A percentile compares a stretch with the other conserved stretches of the same genome.
Evolutionary conservation across 805 yeast genomes (phyloP).

Genomic region (Yarrowia osloensis): DNA sequence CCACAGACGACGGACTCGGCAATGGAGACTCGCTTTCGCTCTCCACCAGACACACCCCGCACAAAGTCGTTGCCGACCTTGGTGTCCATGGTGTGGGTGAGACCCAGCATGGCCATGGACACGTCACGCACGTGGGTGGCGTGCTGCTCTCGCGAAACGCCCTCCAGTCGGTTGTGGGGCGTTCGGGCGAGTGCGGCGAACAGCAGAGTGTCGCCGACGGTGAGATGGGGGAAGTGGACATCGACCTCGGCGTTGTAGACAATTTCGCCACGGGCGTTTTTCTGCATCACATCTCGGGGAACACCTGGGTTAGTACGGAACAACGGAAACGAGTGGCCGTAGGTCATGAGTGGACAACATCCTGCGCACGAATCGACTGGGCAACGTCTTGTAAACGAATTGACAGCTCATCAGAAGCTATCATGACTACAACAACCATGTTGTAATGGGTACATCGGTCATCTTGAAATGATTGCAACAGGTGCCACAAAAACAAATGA

Average conservation of each 20-base stretch:
- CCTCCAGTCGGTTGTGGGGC: constrained; percentile 4
- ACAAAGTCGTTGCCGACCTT: constrained; percentile 10
- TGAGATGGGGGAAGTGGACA: constrained; percentile 3
- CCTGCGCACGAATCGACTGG: too few species aligned
- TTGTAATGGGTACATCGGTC: too few species aligned
- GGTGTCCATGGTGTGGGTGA: constrained; percentile 14
- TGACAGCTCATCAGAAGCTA: too few species aligned
- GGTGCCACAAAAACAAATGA: too few species aligned
- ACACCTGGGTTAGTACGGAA: neutral
- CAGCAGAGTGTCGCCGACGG: neutral
- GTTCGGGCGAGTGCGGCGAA: neutral
- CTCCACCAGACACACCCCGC: constrained; percentile 4
- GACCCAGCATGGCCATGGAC: constrained; percentile 12
- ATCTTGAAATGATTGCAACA: too few species aligned
- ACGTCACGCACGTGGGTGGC: constrained; percentile 5
- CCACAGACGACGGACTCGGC: constrained; percentile 5
- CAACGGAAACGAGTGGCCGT: neutral
- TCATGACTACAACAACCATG: too few species aligned
- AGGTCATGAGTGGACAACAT: neutral
- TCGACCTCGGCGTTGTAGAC: constrained; percentile 18
- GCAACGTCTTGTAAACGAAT: too few species aligned
- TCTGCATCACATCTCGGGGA: constrained; percentile 2
- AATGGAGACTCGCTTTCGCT: constrained; percentile 3
- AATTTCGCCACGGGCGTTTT: neutral
- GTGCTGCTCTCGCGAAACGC: neutral